Conservation (phyloP, 2,329 filamentous ascomycete species). For the Trichoderma atrobrunneum region DNA sequence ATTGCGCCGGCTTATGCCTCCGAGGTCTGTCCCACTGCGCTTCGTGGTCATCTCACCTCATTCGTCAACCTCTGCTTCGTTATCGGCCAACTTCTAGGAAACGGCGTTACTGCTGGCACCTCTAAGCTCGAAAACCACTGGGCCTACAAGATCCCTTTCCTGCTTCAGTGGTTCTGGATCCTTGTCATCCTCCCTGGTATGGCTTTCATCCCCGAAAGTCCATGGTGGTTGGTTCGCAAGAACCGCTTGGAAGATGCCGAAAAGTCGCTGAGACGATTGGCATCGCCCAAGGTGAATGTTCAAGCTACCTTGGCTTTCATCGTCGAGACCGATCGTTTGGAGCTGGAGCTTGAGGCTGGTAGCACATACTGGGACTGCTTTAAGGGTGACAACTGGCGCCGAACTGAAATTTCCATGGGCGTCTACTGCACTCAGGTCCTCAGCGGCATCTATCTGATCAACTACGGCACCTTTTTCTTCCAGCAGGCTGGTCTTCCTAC, state of each 20-base stretch:
- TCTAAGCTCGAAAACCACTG: conserved; percentile 44
- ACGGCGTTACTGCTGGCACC: conserved; percentile 23
- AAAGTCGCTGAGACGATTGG: conserved; percentile 29
- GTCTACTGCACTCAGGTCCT: conserved; percentile 42
- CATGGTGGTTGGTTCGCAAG: conserved; percentile 5
- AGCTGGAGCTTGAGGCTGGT: conserved; percentile 38
- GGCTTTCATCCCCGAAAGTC: conserved; percentile 3
- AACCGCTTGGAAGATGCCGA: conserved; percentile 29
- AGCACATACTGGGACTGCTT: conserved; percentile 47
- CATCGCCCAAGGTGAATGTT: conserved; percentile 43
- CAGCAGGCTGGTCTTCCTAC: conserved; percentile 42
- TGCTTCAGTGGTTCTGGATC: conserved; percentile 6
- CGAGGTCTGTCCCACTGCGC: conserved; percentile 41
- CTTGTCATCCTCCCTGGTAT: neutral
- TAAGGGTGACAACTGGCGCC: conserved; percentile 43
- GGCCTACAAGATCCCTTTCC: conserved; percentile 50
- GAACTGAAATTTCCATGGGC: conserved; percentile 46
- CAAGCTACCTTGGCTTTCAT: conserved; percentile 61
- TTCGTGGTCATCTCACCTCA: conserved; percentile 42
- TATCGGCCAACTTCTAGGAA: conserved; percentile 38
- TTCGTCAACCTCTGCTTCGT: conserved; percentile 45
- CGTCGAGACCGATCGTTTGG: conserved; percentile 51
- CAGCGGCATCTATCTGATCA: conserved; percentile 39
- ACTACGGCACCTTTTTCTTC: conserved; percentile 48
- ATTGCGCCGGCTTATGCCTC: conserved; percentile 43